Conservation (phyloP, 2,329 filamentous ascomycete genomes). For the Fusarium transvaalense region DNA sequence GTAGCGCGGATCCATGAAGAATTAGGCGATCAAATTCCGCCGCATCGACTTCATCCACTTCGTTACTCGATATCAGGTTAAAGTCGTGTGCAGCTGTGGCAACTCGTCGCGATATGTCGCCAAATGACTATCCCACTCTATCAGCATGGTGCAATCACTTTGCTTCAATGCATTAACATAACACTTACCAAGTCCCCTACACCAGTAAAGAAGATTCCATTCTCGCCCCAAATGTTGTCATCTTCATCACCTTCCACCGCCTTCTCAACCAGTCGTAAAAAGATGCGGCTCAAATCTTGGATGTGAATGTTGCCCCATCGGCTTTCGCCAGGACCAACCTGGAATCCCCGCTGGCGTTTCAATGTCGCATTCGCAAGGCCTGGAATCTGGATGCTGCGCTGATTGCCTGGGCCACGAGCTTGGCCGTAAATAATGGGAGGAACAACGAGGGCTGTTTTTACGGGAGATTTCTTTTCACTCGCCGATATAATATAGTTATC, state of each 20-base stretch:
- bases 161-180: neutral
- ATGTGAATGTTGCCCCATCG: constrained; percentile 55
- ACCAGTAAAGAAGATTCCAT: constrained; percentile 54
- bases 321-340: constrained; percentile 51
- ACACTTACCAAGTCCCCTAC: constrained; percentile 48
- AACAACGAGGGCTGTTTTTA: constrained; percentile 53
- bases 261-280: constrained; percentile 50
- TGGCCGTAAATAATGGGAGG: constrained; percentile 56
- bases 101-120: constrained; percentile 48
- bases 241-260: constrained; percentile 44
- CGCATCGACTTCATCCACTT: constrained; percentile 45
- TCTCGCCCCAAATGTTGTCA: constrained; percentile 51
- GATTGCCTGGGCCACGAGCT: constrained; percentile 54
- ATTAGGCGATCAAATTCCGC: constrained; percentile 59
- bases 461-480: constrained; percentile 23
- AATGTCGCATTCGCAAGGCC: constrained; percentile 44
- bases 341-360: constrained; percentile 47
- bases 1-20: constrained; percentile 60
- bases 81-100: constrained; percentile 41
- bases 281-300: constrained; percentile 49
- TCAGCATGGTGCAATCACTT: neutral
- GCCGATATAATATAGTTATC: constrained; percentile 54
- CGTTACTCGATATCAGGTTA: constrained; percentile 37
- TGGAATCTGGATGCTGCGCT: constrained; percentile 58
- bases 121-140: constrained; percentile 39